These are phyloP conservation scores for Wolfiporia cocos DNA, from an alignment of 1,284 basidiomycete species.

Conservation along the genomic window DNA sequence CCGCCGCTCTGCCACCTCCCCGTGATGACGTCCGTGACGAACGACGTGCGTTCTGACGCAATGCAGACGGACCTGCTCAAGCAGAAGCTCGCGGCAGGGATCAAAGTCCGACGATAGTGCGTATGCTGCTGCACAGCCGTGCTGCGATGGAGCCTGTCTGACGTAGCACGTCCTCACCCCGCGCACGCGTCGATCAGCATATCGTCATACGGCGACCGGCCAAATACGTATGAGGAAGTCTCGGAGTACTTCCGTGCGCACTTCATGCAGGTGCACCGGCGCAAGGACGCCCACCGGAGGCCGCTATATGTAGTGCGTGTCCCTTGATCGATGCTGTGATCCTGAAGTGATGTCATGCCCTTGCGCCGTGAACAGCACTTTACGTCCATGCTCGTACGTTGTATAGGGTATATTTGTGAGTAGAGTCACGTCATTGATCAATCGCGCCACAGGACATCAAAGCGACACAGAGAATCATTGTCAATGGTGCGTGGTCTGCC, in stretches of 20 bases:
- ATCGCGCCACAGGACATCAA: slow-evolving; percentile 49
- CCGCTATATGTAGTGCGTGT: slow-evolving; percentile 57
- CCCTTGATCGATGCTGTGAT: background rate
- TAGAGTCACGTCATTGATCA: background rate
- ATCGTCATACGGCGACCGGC: slow-evolving; percentile 70
- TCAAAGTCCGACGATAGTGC: slow-evolving; percentile 66
- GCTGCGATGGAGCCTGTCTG: no score
- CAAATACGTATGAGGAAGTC: slow-evolving; percentile 65
- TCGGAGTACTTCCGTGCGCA: slow-evolving; percentile 76
- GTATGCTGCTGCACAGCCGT: no score
- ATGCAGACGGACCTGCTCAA: slow-evolving; percentile 57
- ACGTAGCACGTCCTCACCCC: background rate
- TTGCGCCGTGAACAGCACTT: slow-evolving; percentile 73
- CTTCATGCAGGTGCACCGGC: slow-evolving; percentile 66
- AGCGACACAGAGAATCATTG: slow-evolving; percentile 69
- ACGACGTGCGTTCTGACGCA: no score
- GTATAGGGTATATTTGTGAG: background rate
- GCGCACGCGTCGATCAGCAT: slow-evolving; percentile 39
- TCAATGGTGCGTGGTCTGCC: slow-evolving; percentile 45
- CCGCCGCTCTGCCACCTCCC: no score
- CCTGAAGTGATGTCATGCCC: slow-evolving; percentile 1
- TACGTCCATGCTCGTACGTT: slow-evolving; percentile 66
- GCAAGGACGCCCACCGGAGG: slow-evolving; percentile 54
- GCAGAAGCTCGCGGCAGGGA: slow-evolving; percentile 58
- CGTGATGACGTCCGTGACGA: no score